Evolutionary conservation across 179 eudicot species (phyloP).

Genomic region (Beta macrorhiza): DNA sequence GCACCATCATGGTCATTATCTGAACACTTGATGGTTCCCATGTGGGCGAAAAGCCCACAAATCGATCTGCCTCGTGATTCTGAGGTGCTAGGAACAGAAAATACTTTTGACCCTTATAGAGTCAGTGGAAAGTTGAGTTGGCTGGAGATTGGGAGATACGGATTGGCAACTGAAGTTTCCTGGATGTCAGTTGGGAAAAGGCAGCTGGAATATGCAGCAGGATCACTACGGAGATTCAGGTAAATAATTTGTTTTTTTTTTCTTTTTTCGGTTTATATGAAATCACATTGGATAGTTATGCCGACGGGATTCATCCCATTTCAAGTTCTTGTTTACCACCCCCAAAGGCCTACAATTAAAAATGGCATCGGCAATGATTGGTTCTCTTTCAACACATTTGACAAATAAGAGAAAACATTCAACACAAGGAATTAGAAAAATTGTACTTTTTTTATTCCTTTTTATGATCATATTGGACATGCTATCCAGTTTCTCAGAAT

Average conservation of each 20-base stretch:
- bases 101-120: slow-evolving; percentile 37
- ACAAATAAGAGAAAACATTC: background rate
- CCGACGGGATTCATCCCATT: background rate
- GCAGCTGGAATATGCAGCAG: slow-evolving; percentile 44
- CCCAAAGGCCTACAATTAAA: background rate
- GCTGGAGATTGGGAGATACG: slow-evolving; percentile 40
- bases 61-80: slow-evolving; percentile 38
- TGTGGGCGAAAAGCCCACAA: slow-evolving; percentile 44
- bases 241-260: background rate
- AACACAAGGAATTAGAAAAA: background rate
- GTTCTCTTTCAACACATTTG: background rate
- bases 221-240: slow-evolving; percentile 43
- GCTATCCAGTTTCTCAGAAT: slow-evolving; percentile 9
- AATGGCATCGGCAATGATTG: background rate
- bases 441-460: background rate
- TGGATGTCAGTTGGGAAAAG: slow-evolving; percentile 47
- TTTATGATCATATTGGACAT: background rate
- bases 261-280: background rate
- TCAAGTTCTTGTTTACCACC: no score
- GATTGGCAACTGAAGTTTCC: slow-evolving; percentile 39
- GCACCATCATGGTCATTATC: slow-evolving; percentile 40
- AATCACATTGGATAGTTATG: background rate
- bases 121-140: slow-evolving; percentile 40
- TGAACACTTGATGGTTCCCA: slow-evolving; percentile 42
- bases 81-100: slow-evolving; percentile 35